Conservation (phyloP, 2,329 filamentous ascomycete species). For the Colletotrichum karsti region DNA sequence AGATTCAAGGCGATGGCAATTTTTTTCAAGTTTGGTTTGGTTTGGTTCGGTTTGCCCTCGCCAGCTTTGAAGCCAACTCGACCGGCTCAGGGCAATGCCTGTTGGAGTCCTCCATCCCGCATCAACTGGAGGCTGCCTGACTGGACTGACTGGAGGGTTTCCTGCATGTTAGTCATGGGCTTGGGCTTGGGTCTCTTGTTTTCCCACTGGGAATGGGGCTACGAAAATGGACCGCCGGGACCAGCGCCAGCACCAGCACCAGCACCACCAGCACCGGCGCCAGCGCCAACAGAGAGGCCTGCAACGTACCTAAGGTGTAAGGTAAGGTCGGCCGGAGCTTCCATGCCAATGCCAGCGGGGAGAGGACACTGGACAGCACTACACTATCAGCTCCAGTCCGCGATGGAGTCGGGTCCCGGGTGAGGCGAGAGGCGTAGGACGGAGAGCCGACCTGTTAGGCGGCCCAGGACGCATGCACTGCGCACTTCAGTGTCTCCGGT, state of each 20-base stretch:
- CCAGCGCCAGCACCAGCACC: background rate
- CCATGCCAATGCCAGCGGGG: background rate
- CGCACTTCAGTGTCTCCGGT: too few species aligned
- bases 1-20: background rate
- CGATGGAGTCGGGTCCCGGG: background rate
- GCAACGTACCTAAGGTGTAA: too few species aligned
- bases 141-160: constrained; percentile 2
- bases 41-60: too few species aligned
- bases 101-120: constrained; percentile 22
- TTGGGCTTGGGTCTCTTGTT: background rate
- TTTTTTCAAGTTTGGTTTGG: too few species aligned
- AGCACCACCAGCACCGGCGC: background rate
- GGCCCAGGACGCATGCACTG: constrained; percentile 25
- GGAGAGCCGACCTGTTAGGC: background rate
- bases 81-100: constrained; percentile 8
- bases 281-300: constrained; percentile 3
- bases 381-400: constrained; percentile 7
- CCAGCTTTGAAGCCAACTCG: background rate
- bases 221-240: background rate
- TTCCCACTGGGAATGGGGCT: background rate
- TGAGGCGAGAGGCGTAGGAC: constrained; percentile 20
- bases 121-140: background rate
- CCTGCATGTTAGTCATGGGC: constrained; percentile 5
- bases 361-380: background rate
- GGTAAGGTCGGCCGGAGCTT: too few species aligned